Evolutionary conservation across 768 basidiomycete species (phyloP).

Genomic region (Mycena haematopus): DNA sequence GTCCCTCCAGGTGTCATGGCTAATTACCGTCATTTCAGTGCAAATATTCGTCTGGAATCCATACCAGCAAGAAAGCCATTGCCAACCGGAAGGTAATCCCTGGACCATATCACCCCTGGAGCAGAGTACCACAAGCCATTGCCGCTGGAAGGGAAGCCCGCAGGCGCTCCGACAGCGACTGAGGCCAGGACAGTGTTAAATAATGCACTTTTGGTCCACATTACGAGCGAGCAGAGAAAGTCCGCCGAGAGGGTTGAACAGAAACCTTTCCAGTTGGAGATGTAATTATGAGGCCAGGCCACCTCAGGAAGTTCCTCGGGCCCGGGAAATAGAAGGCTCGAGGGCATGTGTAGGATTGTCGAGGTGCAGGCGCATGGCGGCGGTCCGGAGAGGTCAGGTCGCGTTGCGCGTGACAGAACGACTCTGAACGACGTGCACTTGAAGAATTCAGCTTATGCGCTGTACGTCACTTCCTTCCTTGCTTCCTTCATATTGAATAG

Average conservation of each 20-base stretch:
- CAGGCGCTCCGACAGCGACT: constrained; percentile 34
- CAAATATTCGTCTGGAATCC: not conserved
- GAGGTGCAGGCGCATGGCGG: constrained; percentile 2
- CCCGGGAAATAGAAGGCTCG: constrained; percentile 22
- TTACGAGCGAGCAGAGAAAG: constrained; percentile 7
- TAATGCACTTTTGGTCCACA: constrained; percentile 12
- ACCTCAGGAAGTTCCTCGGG: constrained; percentile 19
- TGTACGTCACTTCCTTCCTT: too few relatives aligned
- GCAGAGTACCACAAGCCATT: constrained; percentile 76
- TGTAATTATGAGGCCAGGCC: not conserved
- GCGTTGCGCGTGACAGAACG: not conserved
- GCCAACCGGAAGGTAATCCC: constrained; percentile 71
- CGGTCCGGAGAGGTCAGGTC: not conserved
- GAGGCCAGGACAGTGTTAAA: constrained; percentile 7
- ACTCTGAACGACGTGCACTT: not conserved
- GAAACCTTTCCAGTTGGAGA: not conserved
- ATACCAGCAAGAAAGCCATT: constrained; percentile 75
- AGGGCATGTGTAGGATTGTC: not conserved
- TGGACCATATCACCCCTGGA: constrained; percentile 60
- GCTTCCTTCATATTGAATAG: not conserved
- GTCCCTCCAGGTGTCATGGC: constrained; percentile 74
- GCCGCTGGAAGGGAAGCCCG: constrained; percentile 71
- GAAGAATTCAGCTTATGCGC: not conserved
- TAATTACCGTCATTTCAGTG: constrained; percentile 31
- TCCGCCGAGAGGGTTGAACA: not conserved